These are phyloP conservation scores for Paraglomus occultum DNA, from an alignment of 192 early-diverging fungal species.

Conservation along the genomic window DNA sequence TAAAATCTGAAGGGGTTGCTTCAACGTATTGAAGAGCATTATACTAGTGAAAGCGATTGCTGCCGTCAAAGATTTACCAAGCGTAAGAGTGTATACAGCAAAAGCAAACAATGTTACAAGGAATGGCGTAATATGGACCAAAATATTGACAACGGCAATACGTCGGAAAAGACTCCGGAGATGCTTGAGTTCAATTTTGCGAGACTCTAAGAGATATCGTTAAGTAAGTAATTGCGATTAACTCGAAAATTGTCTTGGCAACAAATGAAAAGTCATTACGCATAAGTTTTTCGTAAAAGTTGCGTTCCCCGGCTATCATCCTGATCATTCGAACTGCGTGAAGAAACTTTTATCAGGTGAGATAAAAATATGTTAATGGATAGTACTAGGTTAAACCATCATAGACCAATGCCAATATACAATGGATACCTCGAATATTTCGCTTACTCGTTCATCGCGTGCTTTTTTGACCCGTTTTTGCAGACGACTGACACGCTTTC, in stretches of 20 bases:
- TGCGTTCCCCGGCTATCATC: constrained; percentile 76
- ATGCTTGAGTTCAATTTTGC: constrained; percentile 39
- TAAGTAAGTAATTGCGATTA: not conserved
- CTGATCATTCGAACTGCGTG: constrained; percentile 93
- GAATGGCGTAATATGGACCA: constrained; percentile 49
- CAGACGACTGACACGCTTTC: constrained; percentile 49
- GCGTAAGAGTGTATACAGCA: constrained; percentile 54
- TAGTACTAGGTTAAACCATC: not conserved
- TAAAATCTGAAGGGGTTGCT: constrained; percentile 45
- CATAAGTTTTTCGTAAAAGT: constrained; percentile 68
- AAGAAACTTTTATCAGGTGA: constrained; percentile 29
- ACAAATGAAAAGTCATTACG: constrained; percentile 32
- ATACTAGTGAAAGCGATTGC: constrained; percentile 68
- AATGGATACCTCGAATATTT: constrained; percentile 65
- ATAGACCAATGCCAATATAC: not conserved
- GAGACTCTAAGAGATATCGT: constrained; percentile 29
- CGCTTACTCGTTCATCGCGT: constrained; percentile 70
- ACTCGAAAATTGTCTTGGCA: not conserved
- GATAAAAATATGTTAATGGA: not conserved
- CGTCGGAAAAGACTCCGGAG: constrained; percentile 38
- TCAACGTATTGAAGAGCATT: constrained; percentile 57
- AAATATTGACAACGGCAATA: constrained; percentile 35
- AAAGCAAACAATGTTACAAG: constrained; percentile 62
- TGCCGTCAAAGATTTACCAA: constrained; percentile 58
- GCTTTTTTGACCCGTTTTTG: constrained; percentile 59